Percentiles rank a stretch among this genome's conserved stretches.
phyloP scores from a whole-genome alignment of 2,329 filamentous ascomycete genomes.

The Fusarium sterilihyphosum region DNA sequence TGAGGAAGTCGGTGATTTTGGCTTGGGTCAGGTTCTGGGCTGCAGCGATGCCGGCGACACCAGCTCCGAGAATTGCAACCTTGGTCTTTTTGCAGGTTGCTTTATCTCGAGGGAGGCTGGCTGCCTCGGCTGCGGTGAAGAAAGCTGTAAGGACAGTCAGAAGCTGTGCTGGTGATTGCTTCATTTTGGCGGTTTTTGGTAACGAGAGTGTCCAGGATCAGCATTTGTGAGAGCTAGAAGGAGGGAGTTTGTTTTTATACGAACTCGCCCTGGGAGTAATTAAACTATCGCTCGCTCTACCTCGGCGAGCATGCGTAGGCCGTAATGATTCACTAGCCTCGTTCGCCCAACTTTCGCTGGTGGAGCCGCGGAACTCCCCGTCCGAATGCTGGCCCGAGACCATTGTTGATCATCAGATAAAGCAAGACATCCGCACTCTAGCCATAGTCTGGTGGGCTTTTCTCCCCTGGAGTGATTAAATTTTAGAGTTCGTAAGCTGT shows the following conservation, averaged over 20 bases:
- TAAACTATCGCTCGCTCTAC: background rate
- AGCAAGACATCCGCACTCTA: background rate
- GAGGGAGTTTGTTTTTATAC: background rate
- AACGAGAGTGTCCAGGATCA: background rate
- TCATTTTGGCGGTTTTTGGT: background rate
- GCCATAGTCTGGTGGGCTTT: background rate
- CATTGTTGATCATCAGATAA: background rate
- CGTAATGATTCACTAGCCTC: background rate
- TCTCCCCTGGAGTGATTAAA: too few relatives aligned
- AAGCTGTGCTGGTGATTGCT: background rate
- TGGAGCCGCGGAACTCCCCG: background rate
- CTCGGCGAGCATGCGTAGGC: background rate
- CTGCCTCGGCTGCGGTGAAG: background rate
- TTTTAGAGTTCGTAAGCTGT: background rate
- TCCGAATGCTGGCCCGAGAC: background rate
- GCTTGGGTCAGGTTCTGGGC: background rate
- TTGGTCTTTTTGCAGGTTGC: background rate
- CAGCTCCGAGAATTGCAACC: background rate
- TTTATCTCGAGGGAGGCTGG: background rate
- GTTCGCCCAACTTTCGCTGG: background rate
- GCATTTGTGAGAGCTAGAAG: background rate
- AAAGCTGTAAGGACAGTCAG: background rate
- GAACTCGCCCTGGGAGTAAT: background rate
- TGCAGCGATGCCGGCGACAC: background rate
- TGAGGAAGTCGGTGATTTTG: background rate